These are phyloP conservation scores for Fusarium paranaense DNA, from an alignment of 2,329 filamentous ascomycete genomes.

Conservation along the genomic window DNA sequence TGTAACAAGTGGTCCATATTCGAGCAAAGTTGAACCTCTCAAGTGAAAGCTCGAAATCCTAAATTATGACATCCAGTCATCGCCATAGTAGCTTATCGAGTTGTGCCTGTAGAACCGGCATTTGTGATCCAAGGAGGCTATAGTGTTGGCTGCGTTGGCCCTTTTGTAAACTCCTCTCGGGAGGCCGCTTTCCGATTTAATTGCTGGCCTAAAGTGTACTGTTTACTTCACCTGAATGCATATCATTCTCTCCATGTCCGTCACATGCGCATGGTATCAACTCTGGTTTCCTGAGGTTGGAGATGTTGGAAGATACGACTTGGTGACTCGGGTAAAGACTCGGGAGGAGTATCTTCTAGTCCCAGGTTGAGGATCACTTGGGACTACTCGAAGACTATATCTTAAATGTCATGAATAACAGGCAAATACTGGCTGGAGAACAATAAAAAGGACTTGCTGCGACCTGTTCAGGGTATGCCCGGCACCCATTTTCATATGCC, in stretches of 20 bases:
- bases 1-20: background rate
- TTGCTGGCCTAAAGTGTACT: background rate
- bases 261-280: background rate
- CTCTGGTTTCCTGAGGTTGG: background rate
- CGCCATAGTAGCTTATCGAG: background rate
- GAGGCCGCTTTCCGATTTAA: background rate
- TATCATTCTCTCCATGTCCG: background rate
- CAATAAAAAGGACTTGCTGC: background rate
- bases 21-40: background rate
- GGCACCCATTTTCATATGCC: slow-evolving; percentile 23
- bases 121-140: background rate
- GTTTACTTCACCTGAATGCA: background rate
- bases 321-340: background rate
- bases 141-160: background rate
- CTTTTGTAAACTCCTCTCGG: background rate
- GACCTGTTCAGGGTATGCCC: slow-evolving; percentile 16
- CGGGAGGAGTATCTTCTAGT: background rate
- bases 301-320: background rate
- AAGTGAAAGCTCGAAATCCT: background rate
- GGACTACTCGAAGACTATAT: background rate
- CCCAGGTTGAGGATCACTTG: background rate
- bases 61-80: background rate
- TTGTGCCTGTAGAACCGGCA: background rate
- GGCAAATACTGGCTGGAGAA: background rate
- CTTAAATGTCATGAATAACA: background rate